A percentile compares a stretch with the other conserved stretches of the same genome.
These are phyloP conservation scores for Circinella minor DNA, from an alignment of 371 early-diverging fungal species.

Conservation along the genomic window DNA sequence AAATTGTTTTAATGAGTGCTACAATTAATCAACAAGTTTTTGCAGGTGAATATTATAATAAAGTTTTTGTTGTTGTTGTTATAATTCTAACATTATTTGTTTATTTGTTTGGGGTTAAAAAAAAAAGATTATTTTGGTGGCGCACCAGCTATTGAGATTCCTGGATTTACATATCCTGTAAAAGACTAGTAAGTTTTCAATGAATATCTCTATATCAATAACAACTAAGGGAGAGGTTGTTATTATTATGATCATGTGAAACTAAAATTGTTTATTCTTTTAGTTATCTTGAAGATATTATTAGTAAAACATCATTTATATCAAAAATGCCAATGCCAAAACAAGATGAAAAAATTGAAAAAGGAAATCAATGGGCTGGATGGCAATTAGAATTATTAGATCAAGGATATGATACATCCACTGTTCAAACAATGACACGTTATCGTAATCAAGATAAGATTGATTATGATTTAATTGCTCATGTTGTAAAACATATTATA, in stretches of 20 bases:
- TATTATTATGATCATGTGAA: no score
- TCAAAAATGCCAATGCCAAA: conserved; percentile 43
- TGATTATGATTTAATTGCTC: conserved; percentile 71
- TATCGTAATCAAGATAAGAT: conserved; percentile 61
- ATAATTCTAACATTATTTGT: no score
- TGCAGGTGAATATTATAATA: conserved; percentile 33
- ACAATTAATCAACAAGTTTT: conserved; percentile 72
- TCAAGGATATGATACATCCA: conserved; percentile 51
- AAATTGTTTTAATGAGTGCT: conserved; percentile 83
- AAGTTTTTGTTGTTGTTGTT: no score
- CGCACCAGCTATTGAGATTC: conserved; percentile 74
- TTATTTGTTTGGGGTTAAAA: no score
- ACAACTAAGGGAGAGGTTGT: no score
- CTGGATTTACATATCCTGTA: conserved; percentile 85
- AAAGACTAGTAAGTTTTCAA: conserved; percentile 52
- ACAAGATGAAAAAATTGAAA: conserved; percentile 31
- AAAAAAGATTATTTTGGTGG: conserved; percentile 57
- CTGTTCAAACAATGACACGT: conserved; percentile 45
- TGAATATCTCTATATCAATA: no score
- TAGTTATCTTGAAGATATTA: conserved; percentile 63
- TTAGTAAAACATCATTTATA: conserved; percentile 48
- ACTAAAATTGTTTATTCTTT: background rate
- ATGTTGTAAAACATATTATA: conserved; percentile 63
- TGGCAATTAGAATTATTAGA: conserved; percentile 52
- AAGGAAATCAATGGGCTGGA: conserved; percentile 38